Evolutionary conservation across 176 grass and related monocot genomes (phyloP).

Genomic region (Lolium multiflorum): DNA sequence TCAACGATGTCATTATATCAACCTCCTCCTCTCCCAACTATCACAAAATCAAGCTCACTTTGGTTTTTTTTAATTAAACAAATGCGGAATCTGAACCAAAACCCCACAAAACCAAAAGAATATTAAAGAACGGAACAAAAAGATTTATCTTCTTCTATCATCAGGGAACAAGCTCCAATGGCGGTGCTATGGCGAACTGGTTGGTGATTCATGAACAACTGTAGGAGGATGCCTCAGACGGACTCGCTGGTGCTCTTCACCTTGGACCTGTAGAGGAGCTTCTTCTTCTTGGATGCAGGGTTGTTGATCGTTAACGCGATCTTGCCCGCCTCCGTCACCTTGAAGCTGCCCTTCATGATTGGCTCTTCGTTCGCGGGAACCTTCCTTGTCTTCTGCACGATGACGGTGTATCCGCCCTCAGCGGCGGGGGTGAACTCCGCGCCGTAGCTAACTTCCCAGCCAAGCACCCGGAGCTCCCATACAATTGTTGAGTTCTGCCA

Average conservation of each 20-base stretch:
- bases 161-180: conserved; percentile 16
- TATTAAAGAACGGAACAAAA: conserved; percentile 66
- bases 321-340: conserved; percentile 69
- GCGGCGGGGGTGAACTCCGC: conserved; percentile 77
- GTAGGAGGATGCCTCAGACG: conserved; percentile 4
- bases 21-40: conserved; percentile 36
- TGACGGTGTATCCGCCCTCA: conserved; percentile 86
- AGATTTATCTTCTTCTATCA: conserved; percentile 53
- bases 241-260: conserved; percentile 66
- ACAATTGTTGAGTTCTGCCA: conserved; percentile 71
- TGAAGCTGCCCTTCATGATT: conserved; percentile 85
- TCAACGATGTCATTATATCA: conserved; percentile 43
- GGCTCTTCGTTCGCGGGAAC: conserved; percentile 74
- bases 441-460: conserved; percentile 84
- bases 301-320: conserved; percentile 78
- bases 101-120: conserved; percentile 49
- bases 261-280: conserved; percentile 92
- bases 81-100: conserved; percentile 62
- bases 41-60: conserved; percentile 69
- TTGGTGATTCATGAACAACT: conserved; percentile 17
- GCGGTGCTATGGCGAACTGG: conserved; percentile 19
- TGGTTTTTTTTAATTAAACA: conserved; percentile 57
- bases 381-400: conserved; percentile 92
- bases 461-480: conserved; percentile 88
- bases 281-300: conserved; percentile 93